Conservation (phyloP, 2,329 filamentous ascomycete genomes). For the Juglanconis oblonga region DNA sequence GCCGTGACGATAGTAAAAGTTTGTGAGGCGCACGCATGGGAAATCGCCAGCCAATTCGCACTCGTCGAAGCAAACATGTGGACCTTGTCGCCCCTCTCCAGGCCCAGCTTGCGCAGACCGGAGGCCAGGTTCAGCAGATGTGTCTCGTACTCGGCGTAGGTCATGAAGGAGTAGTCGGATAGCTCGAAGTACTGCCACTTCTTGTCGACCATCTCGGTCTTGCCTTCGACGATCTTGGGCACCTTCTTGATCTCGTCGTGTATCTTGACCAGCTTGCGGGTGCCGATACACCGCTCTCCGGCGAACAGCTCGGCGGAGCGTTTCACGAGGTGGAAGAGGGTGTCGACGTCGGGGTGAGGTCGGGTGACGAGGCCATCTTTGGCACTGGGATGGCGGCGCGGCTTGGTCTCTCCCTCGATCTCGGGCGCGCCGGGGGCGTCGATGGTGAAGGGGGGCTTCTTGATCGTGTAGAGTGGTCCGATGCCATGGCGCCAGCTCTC, state of each 20-base stretch:
- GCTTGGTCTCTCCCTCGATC: slow-evolving; percentile 78
- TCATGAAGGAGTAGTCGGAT: slow-evolving; percentile 71
- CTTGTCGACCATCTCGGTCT: slow-evolving; percentile 79
- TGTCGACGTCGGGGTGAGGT: slow-evolving; percentile 68
- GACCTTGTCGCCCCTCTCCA: slow-evolving; percentile 64
- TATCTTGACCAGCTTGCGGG: slow-evolving; percentile 69
- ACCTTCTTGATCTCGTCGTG: slow-evolving; percentile 87
- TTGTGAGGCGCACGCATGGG: slow-evolving; percentile 76
- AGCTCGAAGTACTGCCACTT: slow-evolving; percentile 90
- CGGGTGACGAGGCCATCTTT: slow-evolving; percentile 67
- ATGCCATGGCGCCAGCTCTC: slow-evolving; percentile 30
- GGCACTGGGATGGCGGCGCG: slow-evolving; percentile 69
- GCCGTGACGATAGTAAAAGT: slow-evolving; percentile 90
- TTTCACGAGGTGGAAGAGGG: slow-evolving; percentile 75
- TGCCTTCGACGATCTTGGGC: slow-evolving; percentile 81
- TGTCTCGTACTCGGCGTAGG: slow-evolving; percentile 75
- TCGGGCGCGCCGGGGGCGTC: slow-evolving; percentile 67
- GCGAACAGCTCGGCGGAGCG: slow-evolving; percentile 63
- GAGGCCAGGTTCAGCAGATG: slow-evolving; percentile 67
- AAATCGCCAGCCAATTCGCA: slow-evolving; percentile 78
- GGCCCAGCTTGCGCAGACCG: slow-evolving; percentile 71
- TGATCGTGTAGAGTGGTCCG: slow-evolving; percentile 55
- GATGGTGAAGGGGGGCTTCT: slow-evolving; percentile 72
- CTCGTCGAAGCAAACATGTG: slow-evolving; percentile 86
- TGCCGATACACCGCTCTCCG: slow-evolving; percentile 65